These are phyloP conservation scores for Fusarium scirpi DNA, from an alignment of 2,329 filamentous ascomycete species.

Conservation along the genomic window DNA sequence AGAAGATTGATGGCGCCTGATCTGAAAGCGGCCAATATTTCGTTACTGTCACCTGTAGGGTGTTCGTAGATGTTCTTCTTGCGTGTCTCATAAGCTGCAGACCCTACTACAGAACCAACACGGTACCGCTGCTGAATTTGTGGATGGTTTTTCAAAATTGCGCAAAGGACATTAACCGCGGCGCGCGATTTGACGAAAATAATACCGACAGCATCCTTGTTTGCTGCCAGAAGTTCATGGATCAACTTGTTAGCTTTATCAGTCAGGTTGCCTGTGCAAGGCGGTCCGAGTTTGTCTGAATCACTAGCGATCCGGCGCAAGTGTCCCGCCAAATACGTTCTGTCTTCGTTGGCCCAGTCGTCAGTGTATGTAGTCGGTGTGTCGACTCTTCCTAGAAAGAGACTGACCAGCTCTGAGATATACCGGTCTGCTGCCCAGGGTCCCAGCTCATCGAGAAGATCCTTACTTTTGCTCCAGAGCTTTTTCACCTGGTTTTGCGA, in stretches of 20 bases:
- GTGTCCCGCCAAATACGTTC: conserved; percentile 64
- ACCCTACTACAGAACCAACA: conserved; percentile 69
- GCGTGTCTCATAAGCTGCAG: conserved; percentile 49
- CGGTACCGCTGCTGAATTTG: conserved; percentile 59
- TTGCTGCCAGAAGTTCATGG: conserved; percentile 58
- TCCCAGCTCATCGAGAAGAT: conserved; percentile 70
- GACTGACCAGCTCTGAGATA: conserved; percentile 62
- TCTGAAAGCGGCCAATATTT: conserved; percentile 62
- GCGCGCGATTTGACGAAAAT: conserved; percentile 75
- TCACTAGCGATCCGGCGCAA: conserved; percentile 54
- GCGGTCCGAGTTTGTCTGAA: conserved; percentile 25
- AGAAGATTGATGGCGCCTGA: conserved; percentile 67
- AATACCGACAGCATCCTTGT: conserved; percentile 66
- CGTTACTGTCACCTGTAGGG: conserved; percentile 49
- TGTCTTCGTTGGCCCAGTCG: conserved; percentile 63
- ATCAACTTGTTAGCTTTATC: conserved; percentile 70
- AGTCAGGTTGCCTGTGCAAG: conserved; percentile 56
- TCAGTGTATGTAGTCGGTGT: conserved; percentile 48
- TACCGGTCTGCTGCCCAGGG: conserved; percentile 77
- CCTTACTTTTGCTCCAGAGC: conserved; percentile 62
- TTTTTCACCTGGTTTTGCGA: conserved; percentile 66
- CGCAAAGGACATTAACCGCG: conserved; percentile 69
- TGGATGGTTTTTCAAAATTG: conserved; percentile 68
- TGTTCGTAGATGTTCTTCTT: conserved; percentile 58
- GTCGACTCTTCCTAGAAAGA: conserved; percentile 47